Evolutionary conservation across 148 eudicot genomes (phyloP).

Genomic region (Hydrangea macrophylla): DNA sequence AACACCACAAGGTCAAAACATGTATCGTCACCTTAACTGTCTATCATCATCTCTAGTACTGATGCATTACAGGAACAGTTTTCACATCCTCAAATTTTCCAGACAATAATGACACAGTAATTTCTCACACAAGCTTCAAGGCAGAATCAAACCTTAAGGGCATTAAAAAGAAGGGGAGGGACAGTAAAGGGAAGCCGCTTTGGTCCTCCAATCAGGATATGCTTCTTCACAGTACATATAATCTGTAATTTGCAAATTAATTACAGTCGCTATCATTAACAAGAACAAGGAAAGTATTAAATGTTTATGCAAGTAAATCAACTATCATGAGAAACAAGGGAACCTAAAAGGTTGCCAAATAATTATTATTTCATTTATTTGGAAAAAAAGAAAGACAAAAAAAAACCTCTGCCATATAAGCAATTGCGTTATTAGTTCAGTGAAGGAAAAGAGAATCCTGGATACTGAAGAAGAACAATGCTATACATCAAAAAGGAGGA

Average conservation of each 20-base stretch:
- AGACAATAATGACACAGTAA: neutral
- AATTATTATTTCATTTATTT: no score
- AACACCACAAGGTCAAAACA: neutral
- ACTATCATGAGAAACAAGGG: neutral
- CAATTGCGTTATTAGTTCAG: no score
- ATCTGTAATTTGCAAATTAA: conserved; percentile 53
- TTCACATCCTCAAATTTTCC: neutral
- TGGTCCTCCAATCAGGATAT: conserved; percentile 79
- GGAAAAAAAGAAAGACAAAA: no score
- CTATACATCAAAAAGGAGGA: no score
- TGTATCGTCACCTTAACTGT: neutral
- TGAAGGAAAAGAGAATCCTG: no score
- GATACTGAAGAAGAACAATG: no score
- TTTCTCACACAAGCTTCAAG: conserved; percentile 9
- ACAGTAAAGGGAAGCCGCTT: conserved; percentile 82
- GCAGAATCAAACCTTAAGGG: conserved; percentile 67
- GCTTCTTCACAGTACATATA: conserved; percentile 71
- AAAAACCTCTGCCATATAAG: no score
- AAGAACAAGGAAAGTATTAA: conserved; percentile 4
- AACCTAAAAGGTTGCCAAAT: no score
- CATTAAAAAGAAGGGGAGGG: conserved; percentile 79
- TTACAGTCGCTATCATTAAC: conserved; percentile 16
- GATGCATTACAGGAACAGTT: neutral
- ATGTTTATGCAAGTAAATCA: conserved; percentile 2
- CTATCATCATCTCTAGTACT: neutral